Evolutionary conservation across 2,329 filamentous ascomycete genomes (phyloP).

Genomic region (Xylaria sp.): DNA sequence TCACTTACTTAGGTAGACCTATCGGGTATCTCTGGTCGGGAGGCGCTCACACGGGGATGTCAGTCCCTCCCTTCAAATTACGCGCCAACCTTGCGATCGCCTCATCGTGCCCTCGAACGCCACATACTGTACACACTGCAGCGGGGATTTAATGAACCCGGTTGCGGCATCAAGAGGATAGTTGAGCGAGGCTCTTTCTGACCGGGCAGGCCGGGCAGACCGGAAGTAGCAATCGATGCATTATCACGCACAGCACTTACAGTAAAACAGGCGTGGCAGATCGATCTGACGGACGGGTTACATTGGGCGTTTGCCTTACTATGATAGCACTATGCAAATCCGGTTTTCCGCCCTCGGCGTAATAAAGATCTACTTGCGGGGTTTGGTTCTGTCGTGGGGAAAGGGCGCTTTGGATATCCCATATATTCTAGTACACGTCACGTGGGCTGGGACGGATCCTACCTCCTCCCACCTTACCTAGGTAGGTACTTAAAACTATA

Average conservation of each 20-base stretch:
- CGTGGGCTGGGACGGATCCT: neutral
- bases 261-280: constrained; percentile 41
- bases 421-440: constrained; percentile 13
- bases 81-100: neutral
- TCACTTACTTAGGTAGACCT: no score
- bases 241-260: no score
- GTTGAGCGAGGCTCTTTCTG: no score
- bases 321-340: neutral
- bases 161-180: constrained; percentile 4
- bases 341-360: no score
- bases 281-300: constrained; percentile 35
- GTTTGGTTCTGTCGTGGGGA: constrained; percentile 10
- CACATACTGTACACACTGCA: neutral
- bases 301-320: constrained; percentile 22
- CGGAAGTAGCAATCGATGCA: no score
- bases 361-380: constrained; percentile 7
- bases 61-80: neutral
- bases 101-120: neutral
- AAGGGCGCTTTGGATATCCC: neutral
- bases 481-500: neutral
- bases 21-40: no score
- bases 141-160: constrained; percentile 14
- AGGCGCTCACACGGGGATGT: neutral
- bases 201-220: no score
- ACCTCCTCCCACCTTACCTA: neutral